Percentiles rank a stretch among this genome's conserved stretches.
phyloP scores from a whole-genome alignment of 331 rosid genomes.

The Erythrophleum ivorense region DNA sequence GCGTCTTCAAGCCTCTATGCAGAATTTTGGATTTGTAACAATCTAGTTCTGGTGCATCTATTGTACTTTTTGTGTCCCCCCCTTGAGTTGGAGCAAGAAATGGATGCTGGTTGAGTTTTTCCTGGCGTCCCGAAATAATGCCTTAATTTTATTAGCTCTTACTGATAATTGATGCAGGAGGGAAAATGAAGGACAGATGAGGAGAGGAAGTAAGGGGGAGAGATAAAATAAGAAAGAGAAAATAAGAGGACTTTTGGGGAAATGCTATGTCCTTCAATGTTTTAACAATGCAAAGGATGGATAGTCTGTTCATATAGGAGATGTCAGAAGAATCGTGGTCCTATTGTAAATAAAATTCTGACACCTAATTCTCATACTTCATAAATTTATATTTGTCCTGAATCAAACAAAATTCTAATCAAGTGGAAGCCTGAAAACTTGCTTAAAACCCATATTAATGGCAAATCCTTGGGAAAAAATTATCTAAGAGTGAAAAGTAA shows the following conservation, averaged over 20 bases:
- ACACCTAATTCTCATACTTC: not conserved
- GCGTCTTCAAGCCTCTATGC: slow-evolving; percentile 23
- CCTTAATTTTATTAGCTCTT: slow-evolving; percentile 19
- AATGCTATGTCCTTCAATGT: not conserved
- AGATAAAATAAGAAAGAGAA: not conserved
- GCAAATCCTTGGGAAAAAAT: not conserved
- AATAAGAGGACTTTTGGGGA: not conserved
- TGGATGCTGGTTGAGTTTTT: slow-evolving; percentile 28
- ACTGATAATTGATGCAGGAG: slow-evolving; percentile 14
- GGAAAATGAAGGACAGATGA: not conserved
- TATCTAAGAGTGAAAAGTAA: slow-evolving; percentile 2
- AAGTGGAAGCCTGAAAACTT: not conserved
- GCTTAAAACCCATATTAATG: not conserved
- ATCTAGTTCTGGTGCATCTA: not conserved
- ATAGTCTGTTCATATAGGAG: not conserved
- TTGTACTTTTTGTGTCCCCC: slow-evolving; percentile 6
- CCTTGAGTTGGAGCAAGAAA: slow-evolving; percentile 17
- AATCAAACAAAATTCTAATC: not conserved
- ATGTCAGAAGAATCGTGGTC: not conserved
- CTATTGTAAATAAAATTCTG: slow-evolving; percentile 4
- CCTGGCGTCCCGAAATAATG: slow-evolving; percentile 4
- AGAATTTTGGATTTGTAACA: slow-evolving; percentile 21
- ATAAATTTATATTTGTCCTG: not conserved
- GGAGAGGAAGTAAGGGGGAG: not conserved
- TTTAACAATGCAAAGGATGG: slow-evolving; percentile 8